Evolutionary conservation across 2,329 filamentous ascomycete species (phyloP), one percentile per base, ranked within the genome.

Genomic region (Phoma sp.): DNA sequence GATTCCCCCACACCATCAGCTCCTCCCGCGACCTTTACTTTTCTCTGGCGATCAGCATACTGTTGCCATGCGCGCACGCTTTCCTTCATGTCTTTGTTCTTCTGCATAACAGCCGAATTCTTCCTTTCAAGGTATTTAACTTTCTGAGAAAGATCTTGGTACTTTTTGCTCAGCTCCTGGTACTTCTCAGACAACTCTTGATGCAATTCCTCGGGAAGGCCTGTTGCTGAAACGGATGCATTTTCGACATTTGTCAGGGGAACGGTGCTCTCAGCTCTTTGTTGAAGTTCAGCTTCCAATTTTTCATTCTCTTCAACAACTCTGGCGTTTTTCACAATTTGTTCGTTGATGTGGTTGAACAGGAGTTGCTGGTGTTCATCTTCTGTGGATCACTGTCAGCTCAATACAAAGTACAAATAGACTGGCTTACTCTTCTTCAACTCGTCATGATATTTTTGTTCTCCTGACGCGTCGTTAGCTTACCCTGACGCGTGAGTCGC

Each of bases 51-150:
- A 46, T 75, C 70, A 38, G 61, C 65, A 39, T 73, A 75, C 22
- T 69, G 62, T 52, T 74, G 71, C 75, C 74, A 77, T 25, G 68
- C 68, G 37, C 65, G 70, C 7, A 75, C 72, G 30, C 58, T 74
- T 11, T 74, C 66, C 48, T 78, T 79, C 65, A 76, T 75, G 2
- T 74, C 67, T 39, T 64, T 69, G 47, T 75, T 73, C 47, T 73
- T 71, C 39, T 68, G 59, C 68, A 67, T 75, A 40, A 70, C 73
- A 35, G 49, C 56, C 2, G 47, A 58, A 33, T 72, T 73, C 57
- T 73, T 73, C 48, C 61, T 69, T 36, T 74, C 65, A 7, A 69
- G 54, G 41, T 75, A 74, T 50, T 64, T 71, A 3, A 68, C 53
- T 43, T 64, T 65, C 22, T 71, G 65, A 22, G 54, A 55, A 2